phyloP scores from a whole-genome alignment of 345 rosid species.

The Citrus glauca region DNA sequence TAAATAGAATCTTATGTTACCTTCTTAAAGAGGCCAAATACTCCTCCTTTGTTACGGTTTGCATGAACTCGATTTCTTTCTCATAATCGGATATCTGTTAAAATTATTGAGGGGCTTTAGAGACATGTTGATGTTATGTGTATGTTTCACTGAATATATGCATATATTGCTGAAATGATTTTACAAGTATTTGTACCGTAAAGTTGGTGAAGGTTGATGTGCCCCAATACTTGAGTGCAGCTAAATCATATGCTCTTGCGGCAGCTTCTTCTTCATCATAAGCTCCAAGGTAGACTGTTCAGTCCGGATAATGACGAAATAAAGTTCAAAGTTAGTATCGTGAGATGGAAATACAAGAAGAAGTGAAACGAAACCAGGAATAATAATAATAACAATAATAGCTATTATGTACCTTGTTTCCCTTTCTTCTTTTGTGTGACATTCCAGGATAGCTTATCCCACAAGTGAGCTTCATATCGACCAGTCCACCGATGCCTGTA shows the following conservation, averaged over 20 bases:
- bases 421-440: conserved; percentile 69
- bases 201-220: conserved; percentile 58
- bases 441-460: conserved; percentile 75
- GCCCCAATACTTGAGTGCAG: conserved; percentile 72
- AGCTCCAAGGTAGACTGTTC: conserved; percentile 66
- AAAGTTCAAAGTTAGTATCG: conserved; percentile 8
- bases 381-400: neutral
- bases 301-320: conserved; percentile 9
- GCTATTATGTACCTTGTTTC: conserved; percentile 43
- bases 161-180: too few relatives aligned
- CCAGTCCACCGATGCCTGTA: conserved; percentile 68
- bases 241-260: conserved; percentile 68
- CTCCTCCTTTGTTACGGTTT: conserved; percentile 56
- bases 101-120: neutral
- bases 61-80: conserved; percentile 57
- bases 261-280: conserved; percentile 75
- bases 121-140: neutral
- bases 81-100: conserved; percentile 50
- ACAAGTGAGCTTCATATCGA: conserved; percentile 61
- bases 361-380: neutral
- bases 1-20: conserved; percentile 22
- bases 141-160: neutral
- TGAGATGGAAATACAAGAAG: neutral
- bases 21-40: conserved; percentile 63
- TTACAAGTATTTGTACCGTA: conserved; percentile 28